Evolutionary conservation across 225 moss, liverwort and hornwort genomes (phyloP).

Genomic region (Marchantia polymorpha): DNA sequence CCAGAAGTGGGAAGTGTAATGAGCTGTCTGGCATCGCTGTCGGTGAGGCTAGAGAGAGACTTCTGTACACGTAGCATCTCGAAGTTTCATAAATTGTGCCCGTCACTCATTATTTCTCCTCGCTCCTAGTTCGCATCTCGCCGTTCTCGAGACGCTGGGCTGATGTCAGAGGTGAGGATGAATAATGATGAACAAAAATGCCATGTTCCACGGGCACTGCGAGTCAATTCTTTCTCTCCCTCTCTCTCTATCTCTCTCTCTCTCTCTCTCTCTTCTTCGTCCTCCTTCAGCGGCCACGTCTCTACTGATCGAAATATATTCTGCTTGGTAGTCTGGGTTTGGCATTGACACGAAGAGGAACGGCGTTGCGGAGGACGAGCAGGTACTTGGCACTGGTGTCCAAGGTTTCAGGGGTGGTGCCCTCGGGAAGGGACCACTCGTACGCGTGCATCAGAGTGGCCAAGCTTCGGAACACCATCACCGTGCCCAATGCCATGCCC

Average conservation of each 20-base stretch:
- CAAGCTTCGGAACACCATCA: slow-evolving; percentile 38
- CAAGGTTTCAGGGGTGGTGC: slow-evolving; percentile 26
- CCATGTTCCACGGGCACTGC: neutral
- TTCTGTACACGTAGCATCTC: neutral
- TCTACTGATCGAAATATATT: slow-evolving; percentile 6
- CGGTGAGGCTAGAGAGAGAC: neutral
- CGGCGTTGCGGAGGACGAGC: slow-evolving; percentile 30
- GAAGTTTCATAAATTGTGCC: neutral
- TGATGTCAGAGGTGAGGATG: too few species aligned
- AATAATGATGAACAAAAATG: neutral
- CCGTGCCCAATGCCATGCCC: slow-evolving; percentile 55
- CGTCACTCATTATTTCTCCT: neutral
- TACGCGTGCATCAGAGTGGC: slow-evolving; percentile 45
- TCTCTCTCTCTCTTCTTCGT: too few species aligned
- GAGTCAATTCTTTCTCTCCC: too few species aligned
- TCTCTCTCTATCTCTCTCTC: too few species aligned
- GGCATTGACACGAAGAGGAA: slow-evolving; percentile 27
- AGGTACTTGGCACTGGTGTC: slow-evolving; percentile 33
- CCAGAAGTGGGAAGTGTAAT: neutral
- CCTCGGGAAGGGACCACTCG: slow-evolving; percentile 34
- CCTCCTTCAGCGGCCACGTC: too few species aligned
- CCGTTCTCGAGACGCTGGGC: neutral
- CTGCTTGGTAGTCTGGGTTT: slow-evolving; percentile 20
- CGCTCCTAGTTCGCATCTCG: neutral
- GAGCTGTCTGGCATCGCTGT: neutral